Conservation (phyloP, 2,329 filamentous ascomycete species). For the Pseudocercospora macadamiae region DNA sequence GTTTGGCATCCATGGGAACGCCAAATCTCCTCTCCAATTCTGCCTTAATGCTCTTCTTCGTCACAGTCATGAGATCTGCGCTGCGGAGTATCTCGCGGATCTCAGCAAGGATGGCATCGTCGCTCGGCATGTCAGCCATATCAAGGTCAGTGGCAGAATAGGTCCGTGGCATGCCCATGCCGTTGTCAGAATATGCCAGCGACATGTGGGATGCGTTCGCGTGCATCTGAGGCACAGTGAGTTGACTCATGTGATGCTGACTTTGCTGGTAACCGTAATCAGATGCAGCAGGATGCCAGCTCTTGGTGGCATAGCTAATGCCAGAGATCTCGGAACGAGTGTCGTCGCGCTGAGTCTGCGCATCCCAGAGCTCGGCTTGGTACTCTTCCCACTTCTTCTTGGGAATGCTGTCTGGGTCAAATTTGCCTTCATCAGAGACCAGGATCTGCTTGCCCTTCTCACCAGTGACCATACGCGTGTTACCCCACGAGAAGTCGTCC, state of each 20-base stretch:
- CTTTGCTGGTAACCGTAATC: conserved; percentile 66
- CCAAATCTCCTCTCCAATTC: conserved; percentile 92
- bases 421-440: conserved; percentile 96
- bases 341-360: conserved; percentile 81
- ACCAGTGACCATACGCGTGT: conserved; percentile 94
- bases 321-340: conserved; percentile 86
- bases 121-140: conserved; percentile 65
- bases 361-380: conserved; percentile 96
- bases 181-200: conserved; percentile 70
- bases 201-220: conserved; percentile 69
- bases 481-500: conserved; percentile 99
- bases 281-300: conserved; percentile 57
- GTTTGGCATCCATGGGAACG: conserved; percentile 80
- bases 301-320: conserved; percentile 91
- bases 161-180: conserved; percentile 30
- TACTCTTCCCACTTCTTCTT: conserved; percentile 99
- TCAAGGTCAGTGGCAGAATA: conserved; percentile 63
- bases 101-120: conserved; percentile 88
- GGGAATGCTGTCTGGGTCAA: conserved; percentile 88
- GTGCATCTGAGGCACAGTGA: conserved; percentile 54
- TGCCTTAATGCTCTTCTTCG: conserved; percentile 96
- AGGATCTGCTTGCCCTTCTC: conserved; percentile 91
- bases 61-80: conserved; percentile 95
- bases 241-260: conserved; percentile 61
- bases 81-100: conserved; percentile 91